Base-by-base conservation (phyloP, 345 rosid genomes). In the Mallotus nudiflorus region DNA sequence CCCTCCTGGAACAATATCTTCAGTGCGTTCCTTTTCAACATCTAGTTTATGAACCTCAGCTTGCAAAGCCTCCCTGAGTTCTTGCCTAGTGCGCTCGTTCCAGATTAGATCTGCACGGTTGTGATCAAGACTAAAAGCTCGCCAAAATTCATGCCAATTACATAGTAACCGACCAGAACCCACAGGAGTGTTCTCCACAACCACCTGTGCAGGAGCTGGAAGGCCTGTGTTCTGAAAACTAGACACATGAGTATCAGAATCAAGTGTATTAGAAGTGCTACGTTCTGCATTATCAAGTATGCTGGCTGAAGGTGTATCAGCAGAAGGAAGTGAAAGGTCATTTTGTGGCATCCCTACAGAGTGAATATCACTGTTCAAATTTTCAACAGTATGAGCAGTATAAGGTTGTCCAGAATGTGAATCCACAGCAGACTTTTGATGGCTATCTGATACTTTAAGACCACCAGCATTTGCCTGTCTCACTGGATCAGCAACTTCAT, bases 81-180 rank as follows among this genome's bases (percentile, higher is more conserved):
- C 99, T 81, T 92, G 99, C 80, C 99, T 85, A 25, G 97, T 90
- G 69, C 98, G 98, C 76, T 95, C 99, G 59, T 95, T 95, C 99
- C 98, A 95, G 72, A 95, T 89, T 69, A 95, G 89, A 85, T 95
- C 99, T 4, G 99, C 99, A 78, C 99, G 97, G 80, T 95, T 90
- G 82, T 92, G 97, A 68, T 95, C 99, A 71, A 92, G 98, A 80
- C 97, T 87, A 81, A 95, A 92, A 70, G 98, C 99, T 71, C 96
- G 87, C 99, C 99, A 95, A 75, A 95, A 92, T 77, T 95, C 96
- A 62, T 92, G 87, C 99, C 99, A 95, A 77, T 95, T 95, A 64
- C 89, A 82, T 65, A 92, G 94, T 62, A 95, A 82, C 76, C 92
- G 87, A 52, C 99, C 98, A 24, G 97, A 92, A 75, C 99, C 99